Evolutionary conservation across 805 yeast species (phyloP), one percentile per base, ranked within the genome.

Genomic region (Metschnikowia baotianmanensis): DNA sequence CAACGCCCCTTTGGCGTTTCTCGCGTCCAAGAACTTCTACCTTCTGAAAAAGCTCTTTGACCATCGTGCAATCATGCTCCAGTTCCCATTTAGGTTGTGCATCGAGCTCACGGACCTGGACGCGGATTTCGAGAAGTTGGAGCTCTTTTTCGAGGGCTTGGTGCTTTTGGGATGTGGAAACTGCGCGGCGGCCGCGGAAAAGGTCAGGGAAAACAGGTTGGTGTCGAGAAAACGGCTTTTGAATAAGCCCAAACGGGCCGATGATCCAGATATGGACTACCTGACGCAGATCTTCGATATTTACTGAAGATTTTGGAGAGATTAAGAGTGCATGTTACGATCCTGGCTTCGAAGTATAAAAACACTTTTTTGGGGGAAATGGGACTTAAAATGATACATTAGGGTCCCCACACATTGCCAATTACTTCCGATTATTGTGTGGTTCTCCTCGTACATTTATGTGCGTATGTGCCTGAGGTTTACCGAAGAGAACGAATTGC

Each of bases 91-190:
- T 30, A 42, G 59, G 8, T 37, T 54, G 3, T 40, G 51, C 26
- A 25, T 48, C 5, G 50, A 43, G 12, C 41, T 57, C n/a, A 45
- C 55, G 5, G 55, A 48, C 9, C 45, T 50, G 23, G 54, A 48
- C n/a, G 48, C 40, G n/a, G 58, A 52, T 13, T 51, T 53, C 19
- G 63, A 59, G 31, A 46, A 42, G 40, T 44, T 58, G 25, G 57
- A 52, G 38, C 41, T 58, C n/a, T 57, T 47, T 38, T 57, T 57
- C 36, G 32, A 34, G 22, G 63, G 61, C 7, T 37, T 59, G 27
- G 46, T 53, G n/a, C 51, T 43, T 24, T 35, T 59, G 25, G 59
- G 63, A 6, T 51, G 57, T 26, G 63, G 63, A 4, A 53, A 36
- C 37, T 33, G 49, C 18, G 31, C 34, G 10, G 20, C 38, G 3